Base-by-base conservation (phyloP, 257 asterid genomes). In the Verbena officinalis region DNA sequence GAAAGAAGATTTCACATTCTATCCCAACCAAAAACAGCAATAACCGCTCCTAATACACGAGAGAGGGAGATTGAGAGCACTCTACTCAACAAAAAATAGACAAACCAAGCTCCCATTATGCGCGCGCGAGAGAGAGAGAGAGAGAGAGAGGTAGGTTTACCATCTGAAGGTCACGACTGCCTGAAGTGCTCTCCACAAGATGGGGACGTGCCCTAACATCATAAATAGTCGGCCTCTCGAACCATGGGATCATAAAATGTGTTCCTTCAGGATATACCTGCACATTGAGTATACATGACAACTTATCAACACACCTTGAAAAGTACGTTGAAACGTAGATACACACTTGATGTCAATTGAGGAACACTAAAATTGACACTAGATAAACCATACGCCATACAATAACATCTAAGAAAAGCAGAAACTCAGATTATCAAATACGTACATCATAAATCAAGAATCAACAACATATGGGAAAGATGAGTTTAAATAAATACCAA, bases 101-200 rank as follows among this genome's bases (percentile, higher is more conserved):
- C n/a, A n/a, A n/a, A n/a, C n/a, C n/a, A n/a, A n/a, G n/a, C n/a
- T n/a, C n/a, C n/a, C n/a, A n/a, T n/a, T n/a, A n/a, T n/a, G n/a
- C 30, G 30, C n/a, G n/a, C n/a, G n/a, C n/a, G n/a, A n/a, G n/a
- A n/a, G n/a, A n/a, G n/a, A n/a, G n/a, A n/a, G n/a, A n/a, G n/a
- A n/a, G n/a, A 1, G 0, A 10, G 36, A 56, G 5, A 30, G 17
- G 8, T 31, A 55, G 53, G 17, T n/a, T 77, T 81, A 91, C 96
- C 96, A 88, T 91, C 86, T 91, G 98, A 72, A 91, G 95, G 62
- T 91, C 98, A 27, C 95, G 98, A 73, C 98, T 91, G 34, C 98
- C 96, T 0, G 98, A 91, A 44, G 91, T 84, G 81, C 98, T 91
- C 70, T 91, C 98, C 70, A 91, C 96, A 12, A 91, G 74, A 69